Evolutionary conservation across 225 moss, liverwort and hornwort species (phyloP).

Genomic region (Climacium dendroides): DNA sequence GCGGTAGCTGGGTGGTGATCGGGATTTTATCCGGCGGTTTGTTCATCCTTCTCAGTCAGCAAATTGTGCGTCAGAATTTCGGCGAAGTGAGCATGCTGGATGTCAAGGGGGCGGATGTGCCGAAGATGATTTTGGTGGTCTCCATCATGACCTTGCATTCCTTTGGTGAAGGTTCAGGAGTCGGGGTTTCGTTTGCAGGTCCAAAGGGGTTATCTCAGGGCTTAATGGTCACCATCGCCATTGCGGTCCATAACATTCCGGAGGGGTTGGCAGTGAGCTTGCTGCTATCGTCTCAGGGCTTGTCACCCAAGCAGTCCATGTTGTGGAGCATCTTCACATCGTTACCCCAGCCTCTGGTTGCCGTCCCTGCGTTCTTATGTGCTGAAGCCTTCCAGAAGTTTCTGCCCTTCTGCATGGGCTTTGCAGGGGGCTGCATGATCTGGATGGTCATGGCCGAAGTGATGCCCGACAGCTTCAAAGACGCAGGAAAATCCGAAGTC

Average conservation of each 20-base stretch:
- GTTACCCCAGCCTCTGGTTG: constrained; percentile 84
- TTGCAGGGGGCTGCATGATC: constrained; percentile 97
- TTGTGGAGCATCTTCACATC: constrained; percentile 98
- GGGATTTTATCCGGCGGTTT: constrained; percentile 75
- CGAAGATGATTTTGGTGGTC: constrained; percentile 83
- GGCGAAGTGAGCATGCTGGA: constrained; percentile 95
- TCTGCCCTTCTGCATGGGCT: constrained; percentile 91
- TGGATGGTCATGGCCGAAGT: constrained; percentile 99
- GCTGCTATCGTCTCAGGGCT: constrained; percentile 74
- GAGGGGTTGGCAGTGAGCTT: constrained; percentile 95
- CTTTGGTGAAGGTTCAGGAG: constrained; percentile 91
- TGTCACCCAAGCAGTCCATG: constrained; percentile 67
- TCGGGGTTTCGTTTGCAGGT: constrained; percentile 93
- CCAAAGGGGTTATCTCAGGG: constrained; percentile 87
- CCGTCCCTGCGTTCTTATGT: constrained; percentile 91
- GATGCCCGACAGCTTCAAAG: constrained; percentile 86
- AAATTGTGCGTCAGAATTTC: constrained; percentile 42
- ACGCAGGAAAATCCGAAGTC: constrained; percentile 81
- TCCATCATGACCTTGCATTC: constrained; percentile 98
- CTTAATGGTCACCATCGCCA: constrained; percentile 83
- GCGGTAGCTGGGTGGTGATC: constrained; percentile 80
- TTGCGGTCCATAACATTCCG: constrained; percentile 93
- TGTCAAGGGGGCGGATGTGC: constrained; percentile 76
- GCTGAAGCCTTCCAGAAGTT: constrained; percentile 84
- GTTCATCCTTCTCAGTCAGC: constrained; percentile 76